Evolutionary conservation across 306 rosid genomes (phyloP), one percentile per base, ranked within the genome.

Genomic region (Coriaria nepalensis): DNA sequence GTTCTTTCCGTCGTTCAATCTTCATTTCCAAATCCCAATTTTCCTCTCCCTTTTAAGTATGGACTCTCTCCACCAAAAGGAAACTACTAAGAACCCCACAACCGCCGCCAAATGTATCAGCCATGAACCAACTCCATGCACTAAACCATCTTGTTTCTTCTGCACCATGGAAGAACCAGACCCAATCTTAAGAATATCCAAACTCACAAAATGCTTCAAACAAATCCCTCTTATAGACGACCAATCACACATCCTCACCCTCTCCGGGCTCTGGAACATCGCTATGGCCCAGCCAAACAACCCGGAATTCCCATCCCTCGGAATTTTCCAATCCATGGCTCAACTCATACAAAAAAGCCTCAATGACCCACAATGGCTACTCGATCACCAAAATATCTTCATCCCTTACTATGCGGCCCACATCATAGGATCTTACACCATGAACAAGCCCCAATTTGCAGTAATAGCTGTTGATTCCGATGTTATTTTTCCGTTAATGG

Each of bases 391-490:
- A 60, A 82, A 78, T 47, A 58, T 76, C 35, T 78, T 76, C 36
- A 66, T 73, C 55, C 87, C 93, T 34, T 78, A 82, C 54, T 82
- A 78, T 53, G 87, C 93, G 52, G 81, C 93, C 0, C 87, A 82
- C 59, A 64, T 78, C 13, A 73, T 82, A 49, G 93, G 93, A 10
- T 78, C 93, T 6, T 78, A 71, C 52, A 56, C 71, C 50, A 78
- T 78, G 81, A 78, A 70, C 61, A 71, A 56, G 39, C 45, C 64
- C 40, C 53, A 61, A 20, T 76, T 78, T 49, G 81, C 83, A 0
- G 52, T 67, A 5, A 73, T 60, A 35, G 79, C 81, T 6, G 61
- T 64, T 10, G 63, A 76, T 49, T 73, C 84, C 6, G 69, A 70
- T 7, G 87, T 73, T 33, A 49, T 82, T 60, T 45, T 33, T 36